A percentile compares a stretch with the other conserved stretches of the same genome.
Conservation (phyloP, 2,329 filamentous ascomycete genomes). For the Didymella lethalis region DNA sequence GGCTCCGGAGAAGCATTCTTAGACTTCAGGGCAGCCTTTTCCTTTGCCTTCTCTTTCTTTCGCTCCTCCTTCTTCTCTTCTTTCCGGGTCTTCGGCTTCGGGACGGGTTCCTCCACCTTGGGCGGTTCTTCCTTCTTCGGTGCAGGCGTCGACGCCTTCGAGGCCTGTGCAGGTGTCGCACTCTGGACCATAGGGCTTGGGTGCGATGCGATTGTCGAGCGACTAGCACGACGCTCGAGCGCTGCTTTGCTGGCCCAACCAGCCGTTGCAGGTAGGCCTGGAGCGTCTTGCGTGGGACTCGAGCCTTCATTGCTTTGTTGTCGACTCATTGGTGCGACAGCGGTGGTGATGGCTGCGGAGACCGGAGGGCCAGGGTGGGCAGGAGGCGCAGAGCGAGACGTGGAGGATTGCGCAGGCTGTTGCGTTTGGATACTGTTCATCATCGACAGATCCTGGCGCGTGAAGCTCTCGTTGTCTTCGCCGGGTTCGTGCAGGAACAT, state of each 20-base stretch:
- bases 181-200: slow-evolving; percentile 75
- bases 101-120: slow-evolving; percentile 36
- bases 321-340: slow-evolving; percentile 69
- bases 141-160: slow-evolving; percentile 31
- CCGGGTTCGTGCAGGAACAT: slow-evolving; percentile 98
- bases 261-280: slow-evolving; percentile 90
- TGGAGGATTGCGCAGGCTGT: slow-evolving; percentile 68
- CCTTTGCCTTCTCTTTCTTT: slow-evolving; percentile 35
- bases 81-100: slow-evolving; percentile 39
- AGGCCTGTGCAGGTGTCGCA: slow-evolving; percentile 52
- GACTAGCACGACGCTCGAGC: slow-evolving; percentile 75
- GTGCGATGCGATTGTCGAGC: slow-evolving; percentile 80
- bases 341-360: slow-evolving; percentile 49
- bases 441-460: slow-evolving; percentile 89
- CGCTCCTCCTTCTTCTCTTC: slow-evolving; percentile 33
- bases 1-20: slow-evolving; percentile 41
- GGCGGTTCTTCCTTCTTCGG: slow-evolving; percentile 40
- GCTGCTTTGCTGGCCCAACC: slow-evolving; percentile 85
- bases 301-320: slow-evolving; percentile 81
- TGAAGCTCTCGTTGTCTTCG: slow-evolving; percentile 98
- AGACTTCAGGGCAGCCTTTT: slow-evolving; percentile 38
- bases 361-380: slow-evolving; percentile 60
- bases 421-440: slow-evolving; percentile 89
- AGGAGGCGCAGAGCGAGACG: slow-evolving; percentile 60
- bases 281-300: slow-evolving; percentile 68